Evolutionary conservation across 768 basidiomycete genomes (phyloP).

Genomic region (Clitopilus passeckerianus): DNA sequence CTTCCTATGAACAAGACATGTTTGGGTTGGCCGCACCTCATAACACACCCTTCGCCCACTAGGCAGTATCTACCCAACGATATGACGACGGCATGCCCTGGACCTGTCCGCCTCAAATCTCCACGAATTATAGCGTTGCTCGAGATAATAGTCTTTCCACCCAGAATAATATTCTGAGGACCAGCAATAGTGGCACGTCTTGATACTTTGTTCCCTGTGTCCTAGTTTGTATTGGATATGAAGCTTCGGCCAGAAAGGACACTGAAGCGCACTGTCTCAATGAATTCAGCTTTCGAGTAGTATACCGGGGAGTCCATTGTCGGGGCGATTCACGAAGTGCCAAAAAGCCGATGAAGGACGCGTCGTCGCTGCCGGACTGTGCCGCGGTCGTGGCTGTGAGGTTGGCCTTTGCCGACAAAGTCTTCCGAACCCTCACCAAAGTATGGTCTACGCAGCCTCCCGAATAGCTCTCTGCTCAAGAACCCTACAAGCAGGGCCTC

Average conservation of each 20-base stretch:
- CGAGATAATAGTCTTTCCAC: conserved; percentile 95
- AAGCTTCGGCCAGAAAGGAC: not conserved
- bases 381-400: not conserved
- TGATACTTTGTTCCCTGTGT: conserved; percentile 95
- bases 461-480: not conserved
- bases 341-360: not conserved
- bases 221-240: conserved; percentile 37
- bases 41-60: conserved; percentile 84
- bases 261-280: conserved; percentile 65
- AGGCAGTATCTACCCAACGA: conserved; percentile 91
- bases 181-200: conserved; percentile 88
- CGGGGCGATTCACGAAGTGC: not conserved
- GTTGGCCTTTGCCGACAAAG: not conserved
- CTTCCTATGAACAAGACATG: not conserved
- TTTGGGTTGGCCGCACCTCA: conserved; percentile 48
- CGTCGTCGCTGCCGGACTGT: not conserved
- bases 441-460: not conserved
- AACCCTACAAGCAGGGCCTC: not conserved
- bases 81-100: conserved; percentile 91
- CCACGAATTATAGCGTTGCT: conserved; percentile 89
- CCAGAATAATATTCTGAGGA: conserved; percentile 94
- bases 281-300: conserved; percentile 81
- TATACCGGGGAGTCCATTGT: conserved; percentile 70
- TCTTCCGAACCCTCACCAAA: not conserved
- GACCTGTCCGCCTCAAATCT: conserved; percentile 83